Percentiles rank a stretch among this genome's conserved stretches.
phyloP scores from a whole-genome alignment of 73 alveolate species.

The Stentor coeruleus region DNA sequence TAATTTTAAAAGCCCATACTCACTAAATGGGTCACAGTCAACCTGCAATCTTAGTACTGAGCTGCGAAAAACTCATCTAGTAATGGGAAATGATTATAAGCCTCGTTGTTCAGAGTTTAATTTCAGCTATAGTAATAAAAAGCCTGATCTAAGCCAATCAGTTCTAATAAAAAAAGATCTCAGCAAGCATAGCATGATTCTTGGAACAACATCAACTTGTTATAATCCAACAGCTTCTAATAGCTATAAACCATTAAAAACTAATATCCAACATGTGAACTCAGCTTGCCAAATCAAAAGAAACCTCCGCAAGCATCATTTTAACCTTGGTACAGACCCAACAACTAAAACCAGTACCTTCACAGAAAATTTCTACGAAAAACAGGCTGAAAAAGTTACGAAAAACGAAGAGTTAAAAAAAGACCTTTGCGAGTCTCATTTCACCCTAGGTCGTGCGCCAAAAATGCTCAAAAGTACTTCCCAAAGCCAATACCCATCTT shows the following conservation, averaged over 20 bases:
- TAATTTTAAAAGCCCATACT: not conserved
- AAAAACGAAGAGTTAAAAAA: not conserved
- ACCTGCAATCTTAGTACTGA: not conserved
- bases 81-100: not conserved
- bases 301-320: not conserved
- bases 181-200: not conserved
- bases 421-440: not conserved
- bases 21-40: not conserved
- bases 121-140: not conserved
- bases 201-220: not conserved
- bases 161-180: not conserved
- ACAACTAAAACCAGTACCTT: not conserved
- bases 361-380: not conserved
- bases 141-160: not conserved
- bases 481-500: not conserved
- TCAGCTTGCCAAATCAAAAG: not conserved
- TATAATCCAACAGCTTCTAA: not conserved
- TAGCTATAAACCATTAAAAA: not conserved
- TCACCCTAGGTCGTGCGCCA: not conserved
- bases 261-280: not conserved
- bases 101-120: not conserved
- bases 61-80: slow-evolving; percentile 1
- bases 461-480: not conserved
- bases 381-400: not conserved
- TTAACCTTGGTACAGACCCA: slow-evolving; percentile 9